Evolutionary conservation across 169 alveolate genomes (phyloP), one percentile per base, ranked within the genome.

Genomic region (Cryptosporidium sp.): DNA sequence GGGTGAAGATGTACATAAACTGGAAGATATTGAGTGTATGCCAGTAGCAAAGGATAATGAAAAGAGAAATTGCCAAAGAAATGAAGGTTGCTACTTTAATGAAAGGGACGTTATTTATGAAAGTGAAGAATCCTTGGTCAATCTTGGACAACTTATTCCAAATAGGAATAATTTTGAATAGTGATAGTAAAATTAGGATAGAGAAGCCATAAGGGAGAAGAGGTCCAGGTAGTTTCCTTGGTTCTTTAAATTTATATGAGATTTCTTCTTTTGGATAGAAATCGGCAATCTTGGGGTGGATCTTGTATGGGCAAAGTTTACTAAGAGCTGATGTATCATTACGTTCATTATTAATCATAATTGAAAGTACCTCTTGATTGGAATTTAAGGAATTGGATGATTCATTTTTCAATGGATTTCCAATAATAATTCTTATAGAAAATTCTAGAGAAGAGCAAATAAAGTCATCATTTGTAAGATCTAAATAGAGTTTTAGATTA

Each of bases 151-250:
- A 61, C n/a, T 39, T 80, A 23, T 39, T 80, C 89, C 89, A 80
- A 44, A 31, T 61, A 18, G 61, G 61, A 18, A 80, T n/a, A 18
- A 80, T 23, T 3, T 37, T 8, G 45, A 60, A 31, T 9, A 60
- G 18, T 9, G 75, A 60, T 1, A 29, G 62, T 1, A 80, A 61
- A 21, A 80, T 65, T 4, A 80, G 51, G 29, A 44, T 31, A 6
- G 75, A 60, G 65, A 60, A 62, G 31, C 37, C 8, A 42, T 62
- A 80, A 12, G 89, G 89, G 5, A 80, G 51, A 21, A 80, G 37
- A 31, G 68, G 65, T 8, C 89, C 89, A n/a, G 89, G 89, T 10
- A 80, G 51, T 29, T 80, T 80, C 62, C 75, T 80, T 31, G 89
- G 89, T 35, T 80, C 89, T 29, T 65, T 80, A 18, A 80, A 80